These are phyloP conservation scores for Cynara cardunculus DNA, from an alignment of 129 eudicot genomes.

Conservation along the genomic window DNA sequence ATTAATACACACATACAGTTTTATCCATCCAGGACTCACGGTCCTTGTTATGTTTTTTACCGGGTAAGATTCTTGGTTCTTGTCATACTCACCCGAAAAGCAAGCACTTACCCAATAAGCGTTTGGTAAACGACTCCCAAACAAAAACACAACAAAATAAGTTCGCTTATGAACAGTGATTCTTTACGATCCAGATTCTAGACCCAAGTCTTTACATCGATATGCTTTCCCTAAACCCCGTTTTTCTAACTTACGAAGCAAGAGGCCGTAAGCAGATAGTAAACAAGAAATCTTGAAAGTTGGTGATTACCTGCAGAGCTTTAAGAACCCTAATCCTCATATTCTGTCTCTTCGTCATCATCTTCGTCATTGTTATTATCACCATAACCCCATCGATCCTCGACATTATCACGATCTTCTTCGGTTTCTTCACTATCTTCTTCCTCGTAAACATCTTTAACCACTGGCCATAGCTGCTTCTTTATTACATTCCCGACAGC, in stretches of 20 bases:
- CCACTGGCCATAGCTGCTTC: conserved; percentile 64
- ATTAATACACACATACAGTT: neutral
- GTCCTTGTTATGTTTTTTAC: too few species aligned
- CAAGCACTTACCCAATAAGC: too few species aligned
- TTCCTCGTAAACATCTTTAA: conserved; percentile 58
- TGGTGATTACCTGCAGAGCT: neutral
- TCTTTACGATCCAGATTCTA: neutral
- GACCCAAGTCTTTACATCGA: neutral
- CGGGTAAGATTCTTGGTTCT: too few species aligned
- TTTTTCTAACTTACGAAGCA: too few species aligned
- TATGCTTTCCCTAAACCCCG: neutral
- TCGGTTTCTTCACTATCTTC: conserved; percentile 98
- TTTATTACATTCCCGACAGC: conserved; percentile 5
- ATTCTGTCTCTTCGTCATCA: conserved; percentile 88
- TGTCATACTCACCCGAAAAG: too few species aligned
- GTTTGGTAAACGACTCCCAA: too few species aligned
- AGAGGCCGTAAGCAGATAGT: too few species aligned
- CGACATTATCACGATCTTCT: conserved; percentile 68
- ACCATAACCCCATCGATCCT: conserved; percentile 65
- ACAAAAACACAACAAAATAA: too few species aligned
- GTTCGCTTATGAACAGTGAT: neutral
- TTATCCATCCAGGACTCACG: neutral
- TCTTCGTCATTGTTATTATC: conserved; percentile 34
- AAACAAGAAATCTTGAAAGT: neutral
- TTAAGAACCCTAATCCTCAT: conserved; percentile 52